These are phyloP conservation scores for Podaxis pistillaris DNA, from an alignment of 768 basidiomycete genomes.

Conservation along the genomic window DNA sequence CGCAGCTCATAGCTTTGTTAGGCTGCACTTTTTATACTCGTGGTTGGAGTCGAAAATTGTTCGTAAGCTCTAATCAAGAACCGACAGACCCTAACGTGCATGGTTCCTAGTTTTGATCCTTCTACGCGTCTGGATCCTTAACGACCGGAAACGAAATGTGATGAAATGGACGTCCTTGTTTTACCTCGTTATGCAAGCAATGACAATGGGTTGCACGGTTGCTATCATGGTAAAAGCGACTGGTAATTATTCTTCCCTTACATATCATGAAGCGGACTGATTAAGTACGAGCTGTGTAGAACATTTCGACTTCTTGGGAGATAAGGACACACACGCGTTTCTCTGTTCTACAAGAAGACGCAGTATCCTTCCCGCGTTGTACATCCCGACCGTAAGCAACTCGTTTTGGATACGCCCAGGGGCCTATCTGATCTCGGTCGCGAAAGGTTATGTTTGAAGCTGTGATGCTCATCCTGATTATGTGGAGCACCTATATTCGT, in stretches of 20 bases:
- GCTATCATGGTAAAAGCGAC: constrained; percentile 1
- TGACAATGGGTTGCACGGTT: constrained; percentile 3
- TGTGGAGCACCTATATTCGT: constrained; percentile 1
- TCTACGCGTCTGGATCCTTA: constrained; percentile 6
- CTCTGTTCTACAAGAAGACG: constrained; percentile 3
- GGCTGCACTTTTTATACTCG: constrained; percentile 2
- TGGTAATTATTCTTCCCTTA: neutral
- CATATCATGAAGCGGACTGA: neutral
- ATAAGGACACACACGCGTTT: neutral
- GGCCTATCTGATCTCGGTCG: neutral
- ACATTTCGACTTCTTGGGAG: neutral
- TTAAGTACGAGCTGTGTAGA: neutral
- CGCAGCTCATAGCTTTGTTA: neutral
- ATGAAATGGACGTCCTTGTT: constrained; percentile 8
- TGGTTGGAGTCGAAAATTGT: constrained; percentile 7
- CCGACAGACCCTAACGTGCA: neutral
- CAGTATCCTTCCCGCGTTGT: constrained; percentile 1
- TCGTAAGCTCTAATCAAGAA: neutral
- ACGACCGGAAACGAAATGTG: neutral
- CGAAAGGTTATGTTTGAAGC: constrained; percentile 4
- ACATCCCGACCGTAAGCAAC: neutral
- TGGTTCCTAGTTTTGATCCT: constrained; percentile 1
- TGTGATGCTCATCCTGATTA: constrained; percentile 5
- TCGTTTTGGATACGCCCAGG: neutral
- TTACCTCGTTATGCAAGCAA: constrained; percentile 5